A percentile compares a stretch with the other conserved stretches of the same genome.
phyloP scores from a whole-genome alignment of 139 green algal species.

The Picochlorum sp. region DNA sequence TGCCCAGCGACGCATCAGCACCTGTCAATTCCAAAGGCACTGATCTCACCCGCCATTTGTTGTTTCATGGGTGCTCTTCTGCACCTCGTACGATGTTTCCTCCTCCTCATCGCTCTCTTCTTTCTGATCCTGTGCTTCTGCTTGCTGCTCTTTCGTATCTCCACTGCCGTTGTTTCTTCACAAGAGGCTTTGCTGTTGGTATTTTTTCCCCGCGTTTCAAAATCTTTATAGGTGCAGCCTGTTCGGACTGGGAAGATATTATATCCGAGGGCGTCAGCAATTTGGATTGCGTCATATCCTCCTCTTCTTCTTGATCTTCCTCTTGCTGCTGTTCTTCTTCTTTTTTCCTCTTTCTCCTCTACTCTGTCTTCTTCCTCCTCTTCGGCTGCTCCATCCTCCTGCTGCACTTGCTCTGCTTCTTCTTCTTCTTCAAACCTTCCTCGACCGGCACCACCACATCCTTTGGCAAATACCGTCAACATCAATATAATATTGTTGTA shows the following conservation, averaged over 20 bases:
- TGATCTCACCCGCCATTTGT: neutral
- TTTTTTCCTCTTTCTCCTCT: neutral
- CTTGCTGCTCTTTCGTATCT: neutral
- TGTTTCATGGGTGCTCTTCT: neutral
- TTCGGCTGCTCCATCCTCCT: too few species aligned
- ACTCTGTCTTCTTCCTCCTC: neutral
- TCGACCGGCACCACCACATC: too few species aligned
- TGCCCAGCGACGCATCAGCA: neutral
- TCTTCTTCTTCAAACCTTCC: neutral
- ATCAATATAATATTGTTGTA: conserved; percentile 81
- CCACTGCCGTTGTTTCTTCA: neutral
- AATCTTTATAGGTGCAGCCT: too few species aligned
- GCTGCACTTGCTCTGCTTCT: neutral
- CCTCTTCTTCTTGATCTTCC: neutral
- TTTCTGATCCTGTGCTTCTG: neutral
- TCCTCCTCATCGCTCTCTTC: neutral
- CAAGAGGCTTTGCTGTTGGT: too few species aligned
- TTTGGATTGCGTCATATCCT: neutral
- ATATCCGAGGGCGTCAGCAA: neutral
- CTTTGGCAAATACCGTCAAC: conserved; percentile 3
- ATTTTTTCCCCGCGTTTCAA: too few species aligned
- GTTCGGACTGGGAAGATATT: neutral
- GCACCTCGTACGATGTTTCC: neutral
- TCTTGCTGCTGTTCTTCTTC: neutral
- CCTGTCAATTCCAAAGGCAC: neutral